A percentile compares a stretch with the other conserved stretches of the same genome.
phyloP scores from a whole-genome alignment of 306 rosid species.

The Sindora glabra region DNA sequence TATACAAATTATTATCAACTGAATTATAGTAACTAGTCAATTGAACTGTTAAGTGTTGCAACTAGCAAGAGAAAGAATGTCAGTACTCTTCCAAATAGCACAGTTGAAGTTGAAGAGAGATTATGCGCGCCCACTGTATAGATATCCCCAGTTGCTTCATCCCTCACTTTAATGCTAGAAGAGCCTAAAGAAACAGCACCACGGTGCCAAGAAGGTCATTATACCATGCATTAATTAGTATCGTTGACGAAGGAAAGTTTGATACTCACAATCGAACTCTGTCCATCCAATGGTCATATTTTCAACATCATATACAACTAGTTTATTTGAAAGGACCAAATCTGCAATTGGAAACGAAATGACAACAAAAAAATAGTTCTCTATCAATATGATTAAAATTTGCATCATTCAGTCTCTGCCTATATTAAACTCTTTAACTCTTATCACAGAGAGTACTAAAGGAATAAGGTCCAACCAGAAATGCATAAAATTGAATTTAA shows the following conservation, averaged over 20 bases:
- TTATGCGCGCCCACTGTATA: slow-evolving; percentile 49
- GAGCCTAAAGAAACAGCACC: slow-evolving; percentile 36
- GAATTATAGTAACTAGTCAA: too few species aligned
- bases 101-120: slow-evolving; percentile 41
- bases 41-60: slow-evolving; percentile 27
- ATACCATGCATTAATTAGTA: too few species aligned
- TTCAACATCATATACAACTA: slow-evolving; percentile 64
- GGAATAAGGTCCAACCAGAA: too few species aligned
- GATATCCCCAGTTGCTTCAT: slow-evolving; percentile 36
- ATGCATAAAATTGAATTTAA: too few species aligned
- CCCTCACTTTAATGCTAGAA: slow-evolving; percentile 75
- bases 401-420: too few species aligned
- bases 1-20: too few species aligned
- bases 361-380: too few species aligned
- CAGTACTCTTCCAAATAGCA: slow-evolving; percentile 26
- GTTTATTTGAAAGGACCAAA: slow-evolving; percentile 72
- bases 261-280: slow-evolving; percentile 73
- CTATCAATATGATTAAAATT: too few species aligned
- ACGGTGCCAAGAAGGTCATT: too few species aligned
- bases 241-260: too few species aligned
- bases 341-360: slow-evolving; percentile 45
- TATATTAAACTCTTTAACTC: too few species aligned
- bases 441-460: too few species aligned
- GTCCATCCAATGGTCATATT: slow-evolving; percentile 68
- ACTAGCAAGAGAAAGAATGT: slow-evolving; percentile 31